Conservation (phyloP, 139 green algal genomes). For the Picocystis salinarum region DNA sequence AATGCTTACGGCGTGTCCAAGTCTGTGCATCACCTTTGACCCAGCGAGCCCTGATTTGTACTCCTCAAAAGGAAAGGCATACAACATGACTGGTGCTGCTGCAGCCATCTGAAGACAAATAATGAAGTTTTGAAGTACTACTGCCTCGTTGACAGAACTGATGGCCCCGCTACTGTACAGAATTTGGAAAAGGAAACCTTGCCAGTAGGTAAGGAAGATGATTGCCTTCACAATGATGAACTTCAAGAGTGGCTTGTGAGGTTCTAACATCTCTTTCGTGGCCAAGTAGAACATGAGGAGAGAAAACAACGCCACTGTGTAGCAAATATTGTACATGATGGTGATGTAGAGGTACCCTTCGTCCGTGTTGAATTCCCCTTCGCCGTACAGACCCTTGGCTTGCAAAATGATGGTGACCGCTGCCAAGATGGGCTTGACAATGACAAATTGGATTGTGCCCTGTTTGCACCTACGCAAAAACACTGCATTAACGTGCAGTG, state of each 20-base stretch:
- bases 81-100: conserved; percentile 52
- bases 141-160: conserved; percentile 25
- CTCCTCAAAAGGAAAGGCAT: conserved; percentile 70
- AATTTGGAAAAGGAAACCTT: conserved; percentile 28
- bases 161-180: conserved; percentile 23
- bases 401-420: conserved; percentile 59
- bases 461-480: conserved; percentile 70
- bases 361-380: conserved; percentile 29
- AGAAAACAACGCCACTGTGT: conserved; percentile 73
- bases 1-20: conserved; percentile 63
- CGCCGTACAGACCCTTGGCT: conserved; percentile 43
- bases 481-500: conserved; percentile 57
- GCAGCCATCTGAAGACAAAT: conserved; percentile 89
- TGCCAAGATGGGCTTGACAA: conserved; percentile 80
- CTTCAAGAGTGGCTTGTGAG: conserved; percentile 85
- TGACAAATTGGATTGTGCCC: conserved; percentile 82
- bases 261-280: conserved; percentile 66
- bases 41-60: conserved; percentile 23
- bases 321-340: conserved; percentile 18
- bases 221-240: conserved; percentile 87
- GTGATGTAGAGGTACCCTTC: conserved; percentile 58
- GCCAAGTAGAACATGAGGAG: conserved; percentile 90
- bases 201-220: conserved; percentile 95
- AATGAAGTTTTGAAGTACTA: conserved; percentile 78
- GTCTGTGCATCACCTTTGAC: conserved; percentile 9